Conservation (phyloP, 23 red algal species). For the Chondrus crispus region DNA sequence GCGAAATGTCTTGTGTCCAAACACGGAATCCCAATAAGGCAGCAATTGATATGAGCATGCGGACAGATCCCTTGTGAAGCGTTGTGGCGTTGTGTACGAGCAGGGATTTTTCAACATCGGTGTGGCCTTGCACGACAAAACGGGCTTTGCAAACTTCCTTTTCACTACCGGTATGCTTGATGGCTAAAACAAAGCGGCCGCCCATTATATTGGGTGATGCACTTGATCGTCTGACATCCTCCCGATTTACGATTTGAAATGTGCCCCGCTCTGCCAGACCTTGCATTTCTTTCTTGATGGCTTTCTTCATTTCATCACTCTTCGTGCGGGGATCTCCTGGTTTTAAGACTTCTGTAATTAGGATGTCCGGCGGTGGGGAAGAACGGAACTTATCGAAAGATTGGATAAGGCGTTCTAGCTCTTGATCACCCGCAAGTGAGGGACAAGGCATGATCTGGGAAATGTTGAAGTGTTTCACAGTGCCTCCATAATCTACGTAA, state of each 20-base stretch:
- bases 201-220: conserved; percentile 3
- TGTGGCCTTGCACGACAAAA: conserved; percentile 25
- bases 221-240: too few relatives aligned
- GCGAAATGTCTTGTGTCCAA: neutral
- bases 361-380: neutral
- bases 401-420: neutral
- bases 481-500: neutral
- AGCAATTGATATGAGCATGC: neutral
- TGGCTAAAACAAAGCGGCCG: neutral
- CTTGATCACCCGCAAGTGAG: neutral
- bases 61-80: neutral
- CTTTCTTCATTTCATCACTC: neutral
- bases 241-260: too few relatives aligned
- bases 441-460: neutral
- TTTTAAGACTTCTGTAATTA: neutral
- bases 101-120: neutral
- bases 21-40: neutral
- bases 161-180: conserved; percentile 8
- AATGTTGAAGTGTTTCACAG: neutral
- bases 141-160: conserved; percentile 18
- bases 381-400: neutral
- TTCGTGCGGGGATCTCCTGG: neutral
- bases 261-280: neutral
- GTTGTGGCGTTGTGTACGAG: neutral
- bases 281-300: neutral